phyloP scores from a whole-genome alignment of 2,329 filamentous ascomycete genomes.

The Chalara sp. region DNA sequence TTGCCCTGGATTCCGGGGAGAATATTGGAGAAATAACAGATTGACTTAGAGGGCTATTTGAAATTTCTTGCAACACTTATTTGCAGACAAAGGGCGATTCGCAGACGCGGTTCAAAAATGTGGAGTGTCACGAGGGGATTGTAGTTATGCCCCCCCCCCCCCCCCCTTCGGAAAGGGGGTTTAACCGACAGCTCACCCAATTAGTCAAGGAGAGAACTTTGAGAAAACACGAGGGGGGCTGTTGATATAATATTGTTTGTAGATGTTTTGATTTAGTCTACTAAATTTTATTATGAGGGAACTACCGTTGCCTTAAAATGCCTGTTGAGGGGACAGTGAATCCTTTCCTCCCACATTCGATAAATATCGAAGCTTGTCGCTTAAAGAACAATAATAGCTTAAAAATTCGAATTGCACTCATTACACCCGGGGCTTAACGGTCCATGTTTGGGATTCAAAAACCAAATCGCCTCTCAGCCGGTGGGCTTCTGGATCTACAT shows the following conservation, averaged over 20 bases:
- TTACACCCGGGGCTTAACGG: constrained; percentile 7
- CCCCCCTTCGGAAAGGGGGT: too few species aligned
- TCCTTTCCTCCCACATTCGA: not conserved
- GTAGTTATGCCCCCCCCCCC: too few species aligned
- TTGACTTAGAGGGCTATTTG: too few species aligned
- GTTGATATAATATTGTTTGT: constrained; percentile 1
- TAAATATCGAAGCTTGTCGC: constrained; percentile 1
- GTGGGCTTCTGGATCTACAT: constrained; percentile 31
- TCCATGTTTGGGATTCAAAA: constrained; percentile 14
- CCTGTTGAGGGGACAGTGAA: not conserved
- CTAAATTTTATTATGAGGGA: constrained; percentile 1
- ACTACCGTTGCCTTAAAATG: constrained; percentile 3
- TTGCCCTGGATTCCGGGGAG: too few species aligned
- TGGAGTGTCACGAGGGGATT: too few species aligned
- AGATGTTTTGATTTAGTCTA: constrained; percentile 2
- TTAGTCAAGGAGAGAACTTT: constrained; percentile 24
- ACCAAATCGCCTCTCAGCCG: constrained; percentile 16
- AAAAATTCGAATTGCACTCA: constrained; percentile 1
- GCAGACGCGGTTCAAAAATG: too few species aligned
- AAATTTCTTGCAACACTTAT: too few species aligned
- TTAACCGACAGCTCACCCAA: too few species aligned
- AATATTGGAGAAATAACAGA: too few species aligned
- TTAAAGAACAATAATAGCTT: constrained; percentile 4
- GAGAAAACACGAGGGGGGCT: not conserved
- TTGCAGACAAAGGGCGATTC: too few species aligned